Base-by-base conservation (phyloP, 228 moss, liverwort and hornwort genomes). In the Sphagnum magellanicum region DNA sequence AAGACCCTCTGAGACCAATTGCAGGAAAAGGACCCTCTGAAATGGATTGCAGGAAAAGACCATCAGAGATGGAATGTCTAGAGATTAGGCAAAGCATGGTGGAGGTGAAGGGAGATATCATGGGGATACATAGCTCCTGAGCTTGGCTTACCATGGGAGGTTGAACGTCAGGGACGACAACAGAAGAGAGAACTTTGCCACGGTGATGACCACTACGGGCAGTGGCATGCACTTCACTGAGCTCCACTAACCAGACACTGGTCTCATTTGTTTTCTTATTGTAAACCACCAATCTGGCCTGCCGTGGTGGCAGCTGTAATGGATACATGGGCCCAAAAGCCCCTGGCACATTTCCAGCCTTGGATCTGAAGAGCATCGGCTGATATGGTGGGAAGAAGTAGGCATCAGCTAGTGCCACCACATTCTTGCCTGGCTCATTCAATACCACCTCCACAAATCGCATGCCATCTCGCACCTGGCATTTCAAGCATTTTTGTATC, bases 361-460 rank as follows among this genome's bases (percentile, higher is more conserved):
- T 90, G 10, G 93, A 81, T n/a, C 83, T 73, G 51, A 89, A 82
- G 10, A 93, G 76, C 51, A 89, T 88, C 5, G 93, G 91, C 64
- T 97, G 91, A 68, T 93, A 93, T 0, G 91, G 91, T 55, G 93
- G 93, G 57, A 97, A 97, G 76, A 97, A 93, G 72, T 93, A 91
- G 0, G 90, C 91, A 67, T 98, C 93, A 10, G 97, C 97, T 6
- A 93, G 74, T 64, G 93, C 97, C 32, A 98, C 83, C n/a, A 98
- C 91, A 61, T 76, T 88, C 84, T 93, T 98, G 49, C 90, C 91
- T 51, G 97, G 97, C 80, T 98, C 97, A 55, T 93, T 84, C 12
- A 98, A 72, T 10, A 98, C 97, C 53, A 98, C 97, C 83, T 98
- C 97, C 76, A 89, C 88, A 48, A 98, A 93, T 8, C 97, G 86